Percentiles rank a stretch among this genome's conserved stretches.
phyloP scores from a whole-genome alignment of 352 stramenopile species.

The Globisporangium solare region DNA sequence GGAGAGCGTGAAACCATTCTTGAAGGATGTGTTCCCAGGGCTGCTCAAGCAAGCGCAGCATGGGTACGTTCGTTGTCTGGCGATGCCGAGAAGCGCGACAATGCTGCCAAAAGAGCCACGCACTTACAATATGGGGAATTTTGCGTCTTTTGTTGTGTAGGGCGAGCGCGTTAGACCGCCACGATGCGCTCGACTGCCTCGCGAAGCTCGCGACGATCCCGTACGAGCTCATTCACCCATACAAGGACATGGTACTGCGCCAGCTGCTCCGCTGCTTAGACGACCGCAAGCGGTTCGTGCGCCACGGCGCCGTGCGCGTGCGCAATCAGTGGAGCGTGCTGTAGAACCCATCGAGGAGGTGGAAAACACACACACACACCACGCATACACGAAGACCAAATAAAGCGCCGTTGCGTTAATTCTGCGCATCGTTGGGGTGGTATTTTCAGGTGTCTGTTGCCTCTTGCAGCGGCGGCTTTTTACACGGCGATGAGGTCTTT shows the following conservation, averaged over 20 bases:
- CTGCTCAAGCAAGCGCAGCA: slow-evolving; percentile 79
- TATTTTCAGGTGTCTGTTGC: neutral
- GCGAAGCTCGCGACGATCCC: slow-evolving; percentile 72
- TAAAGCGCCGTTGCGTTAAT: neutral
- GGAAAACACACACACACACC: too few species aligned
- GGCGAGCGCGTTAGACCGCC: slow-evolving; percentile 52
- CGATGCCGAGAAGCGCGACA: too few species aligned
- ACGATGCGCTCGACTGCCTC: slow-evolving; percentile 74
- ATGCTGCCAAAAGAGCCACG: neutral
- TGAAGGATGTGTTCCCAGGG: slow-evolving; percentile 81
- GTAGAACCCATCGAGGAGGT: slow-evolving; percentile 31
- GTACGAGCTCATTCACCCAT: slow-evolving; percentile 85
- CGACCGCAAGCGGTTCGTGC: slow-evolving; percentile 86
- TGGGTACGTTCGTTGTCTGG: slow-evolving; percentile 41
- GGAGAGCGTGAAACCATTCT: slow-evolving; percentile 76
- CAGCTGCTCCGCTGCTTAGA: slow-evolving; percentile 75
- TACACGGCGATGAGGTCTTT: slow-evolving; percentile 71
- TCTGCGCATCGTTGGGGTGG: neutral
- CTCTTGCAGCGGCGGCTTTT: neutral
- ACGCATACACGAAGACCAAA: neutral
- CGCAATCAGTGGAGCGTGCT: slow-evolving; percentile 90
- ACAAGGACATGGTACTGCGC: slow-evolving; percentile 80
- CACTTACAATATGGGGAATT: neutral
- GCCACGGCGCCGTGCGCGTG: slow-evolving; percentile 81
- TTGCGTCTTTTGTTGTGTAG: slow-evolving; percentile 21